phyloP scores from a whole-genome alignment of 768 basidiomycete genomes.

The Lactifluus subvellereus region DNA sequence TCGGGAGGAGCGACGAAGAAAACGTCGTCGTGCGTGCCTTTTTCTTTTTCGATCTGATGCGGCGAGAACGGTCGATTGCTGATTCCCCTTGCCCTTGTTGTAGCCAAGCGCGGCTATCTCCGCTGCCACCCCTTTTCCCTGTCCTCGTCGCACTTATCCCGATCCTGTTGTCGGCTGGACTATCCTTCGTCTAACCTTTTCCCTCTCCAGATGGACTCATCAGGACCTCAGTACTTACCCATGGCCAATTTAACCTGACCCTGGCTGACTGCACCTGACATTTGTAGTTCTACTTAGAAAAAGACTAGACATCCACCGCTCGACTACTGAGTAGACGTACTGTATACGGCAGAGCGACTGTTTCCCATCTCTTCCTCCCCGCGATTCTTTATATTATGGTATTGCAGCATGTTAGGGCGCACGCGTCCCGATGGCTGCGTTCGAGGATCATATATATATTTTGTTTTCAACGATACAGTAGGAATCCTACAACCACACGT shows the following conservation, averaged over 20 bases:
- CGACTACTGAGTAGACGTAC: background rate
- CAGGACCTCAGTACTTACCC: background rate
- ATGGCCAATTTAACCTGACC: constrained; percentile 3
- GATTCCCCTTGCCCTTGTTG: background rate
- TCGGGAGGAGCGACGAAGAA: background rate
- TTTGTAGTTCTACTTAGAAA: constrained; percentile 9
- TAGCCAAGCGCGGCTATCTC: background rate
- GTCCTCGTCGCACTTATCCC: background rate
- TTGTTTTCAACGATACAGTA: background rate
- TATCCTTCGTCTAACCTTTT: constrained; percentile 3
- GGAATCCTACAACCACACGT: constrained; percentile 4
- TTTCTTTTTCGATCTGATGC: background rate
- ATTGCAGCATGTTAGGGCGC: background rate
- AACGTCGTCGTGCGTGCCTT: constrained; percentile 23
- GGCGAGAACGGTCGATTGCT: background rate
- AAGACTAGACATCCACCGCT: constrained; percentile 3
- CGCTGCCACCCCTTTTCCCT: background rate
- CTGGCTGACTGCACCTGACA: background rate
- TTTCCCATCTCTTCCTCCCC: background rate
- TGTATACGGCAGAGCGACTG: background rate
- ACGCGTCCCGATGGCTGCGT: background rate
- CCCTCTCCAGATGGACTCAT: constrained; percentile 1
- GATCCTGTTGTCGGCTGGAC: background rate
- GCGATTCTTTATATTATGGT: background rate
- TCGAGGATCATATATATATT: background rate